These are phyloP conservation scores for grape (Vitis vinifera) DNA, from an alignment of 164 flowering plant species.

Conservation along the genomic window ASM3070453v1 NC_081823.1:15957001-15957500, in stretches of 20 bases:
- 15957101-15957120: conserved; percentile 34
- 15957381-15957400: conserved; percentile 34
- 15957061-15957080: conserved; percentile 42
- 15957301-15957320: conserved; percentile 19
- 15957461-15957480: conserved; percentile 31
- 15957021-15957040: conserved; percentile 20
- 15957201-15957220: conserved; percentile 10
- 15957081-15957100: conserved; percentile 34
- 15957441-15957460: conserved; percentile 30
- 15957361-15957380: conserved; percentile 47
- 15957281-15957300: conserved; percentile 20
- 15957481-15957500: conserved; percentile 29
- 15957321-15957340: conserved; percentile 21
- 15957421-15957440: conserved; percentile 31
- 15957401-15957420: conserved; percentile 38
- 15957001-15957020: conserved; percentile 31
- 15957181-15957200: conserved; percentile 24
- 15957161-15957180: conserved; percentile 30
- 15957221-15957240: background rate
- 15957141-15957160: conserved; percentile 34
- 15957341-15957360: conserved; percentile 30
- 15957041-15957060: conserved; percentile 43
- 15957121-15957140: conserved; percentile 34
- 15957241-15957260: background rate
- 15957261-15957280: background rate